Conservation (phyloP, 441 rosid species). For the Mallotus repandus region DNA sequence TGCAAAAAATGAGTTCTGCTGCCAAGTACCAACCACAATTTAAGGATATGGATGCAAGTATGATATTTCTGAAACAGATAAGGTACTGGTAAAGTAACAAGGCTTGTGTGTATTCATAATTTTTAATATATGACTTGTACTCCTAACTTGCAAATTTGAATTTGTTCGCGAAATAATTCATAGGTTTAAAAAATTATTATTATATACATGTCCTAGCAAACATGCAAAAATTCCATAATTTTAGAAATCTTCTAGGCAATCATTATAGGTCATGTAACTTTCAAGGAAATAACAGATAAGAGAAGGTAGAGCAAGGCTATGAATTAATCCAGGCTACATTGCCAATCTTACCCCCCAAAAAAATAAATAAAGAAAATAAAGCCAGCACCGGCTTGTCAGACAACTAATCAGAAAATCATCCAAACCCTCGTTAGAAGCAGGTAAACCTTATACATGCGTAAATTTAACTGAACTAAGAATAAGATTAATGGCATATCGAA, state of each 20-base stretch:
- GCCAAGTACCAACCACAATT: not conserved
- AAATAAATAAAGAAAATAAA: not conserved
- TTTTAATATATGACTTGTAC: not conserved
- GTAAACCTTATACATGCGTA: not conserved
- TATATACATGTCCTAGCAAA: not conserved
- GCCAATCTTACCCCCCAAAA: not conserved
- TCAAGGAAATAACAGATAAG: too few species aligned
- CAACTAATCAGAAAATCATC: not conserved
- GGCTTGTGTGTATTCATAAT: conserved; percentile 6
- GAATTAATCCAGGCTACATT: not conserved
- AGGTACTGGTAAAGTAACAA: not conserved
- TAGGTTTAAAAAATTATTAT: not conserved
- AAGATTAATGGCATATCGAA: not conserved
- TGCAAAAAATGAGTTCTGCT: not conserved
- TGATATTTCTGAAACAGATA: not conserved
- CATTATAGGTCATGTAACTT: not conserved
- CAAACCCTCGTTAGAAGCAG: not conserved
- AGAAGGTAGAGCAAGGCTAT: not conserved
- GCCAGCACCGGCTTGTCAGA: not conserved
- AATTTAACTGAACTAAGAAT: not conserved
- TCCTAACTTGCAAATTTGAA: not conserved
- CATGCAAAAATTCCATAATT: not conserved
- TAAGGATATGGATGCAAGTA: not conserved
- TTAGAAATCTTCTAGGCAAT: not conserved
- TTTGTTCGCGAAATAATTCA: not conserved